phyloP scores from a whole-genome alignment of 352 stramenopile genomes.

The Globisporangium yorkense region DNA sequence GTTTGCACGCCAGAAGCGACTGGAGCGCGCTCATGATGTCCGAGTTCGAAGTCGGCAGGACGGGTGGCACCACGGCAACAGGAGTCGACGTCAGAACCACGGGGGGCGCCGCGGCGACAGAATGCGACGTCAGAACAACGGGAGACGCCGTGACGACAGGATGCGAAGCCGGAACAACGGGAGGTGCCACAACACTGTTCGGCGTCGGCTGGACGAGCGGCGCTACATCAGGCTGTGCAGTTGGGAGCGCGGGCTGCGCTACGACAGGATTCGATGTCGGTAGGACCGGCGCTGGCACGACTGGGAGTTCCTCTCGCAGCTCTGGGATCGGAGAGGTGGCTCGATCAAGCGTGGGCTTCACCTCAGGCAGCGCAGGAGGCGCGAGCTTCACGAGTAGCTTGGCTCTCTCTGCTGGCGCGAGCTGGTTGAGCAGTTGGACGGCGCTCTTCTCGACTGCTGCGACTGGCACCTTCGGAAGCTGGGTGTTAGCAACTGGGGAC shows the following conservation, averaged over 20 bases:
- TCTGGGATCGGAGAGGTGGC: slow-evolving; percentile 32
- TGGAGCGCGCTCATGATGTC: slow-evolving; percentile 33
- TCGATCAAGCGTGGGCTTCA: slow-evolving; percentile 14
- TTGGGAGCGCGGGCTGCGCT: no score
- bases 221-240: no score
- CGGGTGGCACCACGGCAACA: no score
- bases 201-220: no score
- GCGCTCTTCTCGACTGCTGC: slow-evolving; percentile 23
- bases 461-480: slow-evolving; percentile 9
- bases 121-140: no score
- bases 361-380: slow-evolving; percentile 1
- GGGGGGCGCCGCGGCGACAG: no score
- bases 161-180: no score
- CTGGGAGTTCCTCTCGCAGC: slow-evolving; percentile 7
- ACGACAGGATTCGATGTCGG: neutral
- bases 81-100: no score
- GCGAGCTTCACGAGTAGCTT: slow-evolving; percentile 25
- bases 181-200: no score
- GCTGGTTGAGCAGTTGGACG: slow-evolving; percentile 20
- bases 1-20: slow-evolving; percentile 25
- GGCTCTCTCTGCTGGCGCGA: slow-evolving; percentile 17
- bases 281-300: neutral
- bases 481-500: slow-evolving; percentile 3
- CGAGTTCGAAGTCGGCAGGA: neutral
- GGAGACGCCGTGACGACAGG: no score